Conservation (phyloP, 2,329 filamentous ascomycete species). For the Trichoderma oligosporum region DNA sequence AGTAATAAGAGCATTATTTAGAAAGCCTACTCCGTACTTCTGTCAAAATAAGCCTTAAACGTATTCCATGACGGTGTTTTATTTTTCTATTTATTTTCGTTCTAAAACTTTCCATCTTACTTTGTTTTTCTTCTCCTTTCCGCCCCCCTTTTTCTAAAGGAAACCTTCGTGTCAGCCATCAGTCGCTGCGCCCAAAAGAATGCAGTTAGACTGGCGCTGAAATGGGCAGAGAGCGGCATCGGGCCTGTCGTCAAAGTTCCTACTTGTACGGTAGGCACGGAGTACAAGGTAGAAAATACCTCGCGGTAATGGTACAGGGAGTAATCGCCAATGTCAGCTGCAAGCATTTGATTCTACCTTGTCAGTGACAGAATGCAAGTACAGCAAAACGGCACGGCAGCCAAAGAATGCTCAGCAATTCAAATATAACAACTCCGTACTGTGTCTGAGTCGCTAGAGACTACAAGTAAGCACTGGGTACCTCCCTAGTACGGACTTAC, state of each 20-base stretch:
- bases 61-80: too few relatives aligned
- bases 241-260: too few relatives aligned
- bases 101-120: background rate
- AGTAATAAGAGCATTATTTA: too few relatives aligned
- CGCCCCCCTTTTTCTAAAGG: background rate
- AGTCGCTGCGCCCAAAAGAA: too few relatives aligned
- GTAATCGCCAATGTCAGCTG: slow-evolving; percentile 7
- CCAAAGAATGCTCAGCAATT: background rate
- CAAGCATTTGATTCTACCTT: slow-evolving; percentile 12
- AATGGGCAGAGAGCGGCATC: too few relatives aligned
- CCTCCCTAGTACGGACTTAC: background rate
- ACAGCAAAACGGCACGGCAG: background rate
- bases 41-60: too few relatives aligned
- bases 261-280: too few relatives aligned
- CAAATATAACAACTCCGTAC: background rate
- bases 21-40: too few relatives aligned
- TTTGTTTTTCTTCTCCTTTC: background rate
- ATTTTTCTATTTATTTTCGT: background rate
- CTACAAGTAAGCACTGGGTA: background rate
- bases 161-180: background rate
- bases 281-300: too few relatives aligned
- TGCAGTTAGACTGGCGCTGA: background rate
- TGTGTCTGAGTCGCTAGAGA: background rate
- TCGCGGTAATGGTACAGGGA: background rate
- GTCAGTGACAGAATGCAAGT: background rate